Conservation (phyloP, 805 yeast species). For the Lipomyces oligophaga region DNA sequence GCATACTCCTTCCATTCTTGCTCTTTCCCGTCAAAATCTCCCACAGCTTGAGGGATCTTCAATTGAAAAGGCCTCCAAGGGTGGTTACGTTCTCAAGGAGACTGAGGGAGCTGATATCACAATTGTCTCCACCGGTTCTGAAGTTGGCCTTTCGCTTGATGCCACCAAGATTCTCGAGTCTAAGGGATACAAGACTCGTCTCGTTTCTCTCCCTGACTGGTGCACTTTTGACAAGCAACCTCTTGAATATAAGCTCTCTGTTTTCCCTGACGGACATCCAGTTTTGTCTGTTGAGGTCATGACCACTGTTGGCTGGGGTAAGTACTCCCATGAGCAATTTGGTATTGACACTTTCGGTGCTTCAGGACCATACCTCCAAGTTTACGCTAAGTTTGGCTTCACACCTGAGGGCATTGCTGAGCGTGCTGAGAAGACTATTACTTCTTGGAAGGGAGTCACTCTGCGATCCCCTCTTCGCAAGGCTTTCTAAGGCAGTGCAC, state of each 20-base stretch:
- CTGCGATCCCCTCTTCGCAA: constrained; percentile 71
- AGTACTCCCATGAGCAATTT: constrained; percentile 93
- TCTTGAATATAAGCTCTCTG: constrained; percentile 72
- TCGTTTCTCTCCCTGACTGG: constrained; percentile 93
- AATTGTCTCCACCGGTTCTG: constrained; percentile 90
- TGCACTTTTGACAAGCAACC: constrained; percentile 78
- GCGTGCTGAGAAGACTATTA: constrained; percentile 74
- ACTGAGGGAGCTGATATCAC: constrained; percentile 65
- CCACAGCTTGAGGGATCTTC: constrained; percentile 92
- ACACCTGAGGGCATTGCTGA: constrained; percentile 88
- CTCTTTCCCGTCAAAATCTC: constrained; percentile 72
- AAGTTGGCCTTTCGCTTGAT: constrained; percentile 76
- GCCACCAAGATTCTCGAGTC: constrained; percentile 69
- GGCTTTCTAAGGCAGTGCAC: constrained; percentile 64
- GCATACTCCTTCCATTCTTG: constrained; percentile 65
- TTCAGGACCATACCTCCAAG: constrained; percentile 81
- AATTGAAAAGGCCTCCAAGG: constrained; percentile 86
- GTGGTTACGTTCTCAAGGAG: constrained; percentile 78
- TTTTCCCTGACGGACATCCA: constrained; percentile 93
- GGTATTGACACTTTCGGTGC: constrained; percentile 96
- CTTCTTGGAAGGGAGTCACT: constrained; percentile 71
- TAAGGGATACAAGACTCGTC: constrained; percentile 67
- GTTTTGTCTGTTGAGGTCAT: constrained; percentile 90
- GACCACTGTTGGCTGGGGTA: constrained; percentile 88
- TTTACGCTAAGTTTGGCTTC: constrained; percentile 83